A percentile compares a stretch with the other conserved stretches of the same genome.
Evolutionary conservation across 139 green algal genomes (phyloP).

Genomic region (Chlamydomonas incerta): DNA sequence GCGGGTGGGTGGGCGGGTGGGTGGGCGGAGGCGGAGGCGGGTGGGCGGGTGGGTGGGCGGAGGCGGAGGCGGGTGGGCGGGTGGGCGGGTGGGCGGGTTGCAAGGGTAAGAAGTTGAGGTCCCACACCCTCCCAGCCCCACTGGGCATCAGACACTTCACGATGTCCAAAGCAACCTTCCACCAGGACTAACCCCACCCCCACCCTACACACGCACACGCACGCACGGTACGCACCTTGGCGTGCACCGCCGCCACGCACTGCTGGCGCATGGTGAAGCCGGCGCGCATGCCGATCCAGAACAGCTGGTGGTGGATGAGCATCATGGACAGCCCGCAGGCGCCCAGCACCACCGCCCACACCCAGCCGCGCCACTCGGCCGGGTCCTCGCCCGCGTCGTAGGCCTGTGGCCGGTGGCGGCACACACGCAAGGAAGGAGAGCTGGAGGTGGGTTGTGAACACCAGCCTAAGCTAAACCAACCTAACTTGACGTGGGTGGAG

Average conservation of each 20-base stretch:
- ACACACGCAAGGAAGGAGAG: no score
- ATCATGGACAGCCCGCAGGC: slow-evolving; percentile 62
- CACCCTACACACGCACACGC: background rate
- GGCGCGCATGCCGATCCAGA: slow-evolving; percentile 81
- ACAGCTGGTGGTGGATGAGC: slow-evolving; percentile 85
- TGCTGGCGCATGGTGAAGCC: slow-evolving; percentile 77
- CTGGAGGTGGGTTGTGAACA: no score
- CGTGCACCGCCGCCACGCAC: slow-evolving; percentile 57
- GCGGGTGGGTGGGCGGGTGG: slow-evolving; percentile 43
- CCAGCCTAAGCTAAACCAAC: no score
- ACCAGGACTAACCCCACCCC: background rate
- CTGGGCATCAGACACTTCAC: no score
- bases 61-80: no score
- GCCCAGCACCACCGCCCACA: slow-evolving; percentile 72
- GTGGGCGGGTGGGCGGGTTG: no score
- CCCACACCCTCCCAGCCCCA: no score
- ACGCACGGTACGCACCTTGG: slow-evolving; percentile 52
- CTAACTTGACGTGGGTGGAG: no score
- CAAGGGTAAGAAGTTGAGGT: no score
- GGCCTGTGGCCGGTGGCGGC: background rate
- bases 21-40: background rate
- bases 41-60: no score
- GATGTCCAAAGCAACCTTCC: no score
- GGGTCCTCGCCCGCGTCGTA: slow-evolving; percentile 38
- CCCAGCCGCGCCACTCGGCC: slow-evolving; percentile 75